Conservation (phyloP, 164 flowering plant species). For the Liquidambar formosana region DNA sequence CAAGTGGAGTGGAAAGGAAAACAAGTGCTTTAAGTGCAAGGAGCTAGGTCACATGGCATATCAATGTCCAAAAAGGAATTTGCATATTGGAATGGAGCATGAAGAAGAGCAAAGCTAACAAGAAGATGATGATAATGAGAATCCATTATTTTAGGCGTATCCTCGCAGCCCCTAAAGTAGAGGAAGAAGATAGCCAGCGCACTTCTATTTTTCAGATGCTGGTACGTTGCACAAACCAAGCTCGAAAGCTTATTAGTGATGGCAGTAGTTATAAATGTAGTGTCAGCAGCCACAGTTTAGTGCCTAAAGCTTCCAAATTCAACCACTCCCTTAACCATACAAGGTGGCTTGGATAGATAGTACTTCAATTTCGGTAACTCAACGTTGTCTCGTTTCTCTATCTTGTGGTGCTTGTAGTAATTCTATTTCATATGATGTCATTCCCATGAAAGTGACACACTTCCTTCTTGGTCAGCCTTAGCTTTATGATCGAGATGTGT, state of each 20-base stretch:
- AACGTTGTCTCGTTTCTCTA: background rate
- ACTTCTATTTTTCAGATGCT: constrained; percentile 5
- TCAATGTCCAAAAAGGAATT: background rate
- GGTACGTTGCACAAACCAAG: background rate
- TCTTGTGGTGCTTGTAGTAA: background rate
- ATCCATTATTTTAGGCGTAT: background rate
- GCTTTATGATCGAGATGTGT: constrained; percentile 5
- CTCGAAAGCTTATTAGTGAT: constrained; percentile 4
- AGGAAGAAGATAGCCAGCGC: background rate
- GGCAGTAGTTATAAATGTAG: constrained; percentile 4
- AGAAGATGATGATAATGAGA: background rate
- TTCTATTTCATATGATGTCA: background rate
- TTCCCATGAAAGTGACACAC: background rate
- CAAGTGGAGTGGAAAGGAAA: too few relatives aligned
- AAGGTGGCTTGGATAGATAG: constrained; percentile 4
- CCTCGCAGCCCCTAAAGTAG: background rate
- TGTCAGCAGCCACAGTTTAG: background rate
- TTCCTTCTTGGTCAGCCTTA: background rate
- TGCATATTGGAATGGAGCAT: background rate
- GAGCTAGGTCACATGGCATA: background rate
- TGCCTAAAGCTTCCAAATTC: background rate
- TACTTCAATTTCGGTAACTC: background rate
- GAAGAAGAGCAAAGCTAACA: background rate
- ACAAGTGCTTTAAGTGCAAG: background rate
- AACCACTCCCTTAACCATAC: background rate